Evolutionary conservation across 2,329 filamentous ascomycete species (phyloP), one percentile per base, ranked within the genome.

Genomic region (Epichloe typhina): DNA sequence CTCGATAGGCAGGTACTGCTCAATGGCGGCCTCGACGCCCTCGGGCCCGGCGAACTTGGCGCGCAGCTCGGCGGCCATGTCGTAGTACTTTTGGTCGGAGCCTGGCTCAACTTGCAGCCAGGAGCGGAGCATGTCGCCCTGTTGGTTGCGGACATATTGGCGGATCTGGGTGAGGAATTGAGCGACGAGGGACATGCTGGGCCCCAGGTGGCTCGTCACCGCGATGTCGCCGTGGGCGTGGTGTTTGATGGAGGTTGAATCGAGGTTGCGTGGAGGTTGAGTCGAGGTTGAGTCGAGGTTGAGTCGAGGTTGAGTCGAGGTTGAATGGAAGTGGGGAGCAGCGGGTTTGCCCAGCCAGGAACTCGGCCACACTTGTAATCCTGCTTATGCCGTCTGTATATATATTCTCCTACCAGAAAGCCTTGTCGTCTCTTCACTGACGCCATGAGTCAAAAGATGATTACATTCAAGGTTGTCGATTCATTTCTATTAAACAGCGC

Each of bases 41-140:
- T 76, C 69, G 52, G 67, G 55, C 51, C 65, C 57, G 58, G 55
- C 61, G 60, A 81, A 88, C 33, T 71, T 65, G 36, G 70, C 68
- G 56, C 76, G 80, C 47, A 94, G 72, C 68, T 93, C 86, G 23
- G 69, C 64, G 31, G 80, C 79, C 59, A 94, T 80, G 51, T 79
- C 70, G 55, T 75, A 73, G 65, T 93, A 93, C 49, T 82, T 74
- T 15, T 79, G 72, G 2, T 80, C 72, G 31, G 87, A 76, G 33
- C 79, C 79, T 5, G 86, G 85, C 62, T 91, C 86, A 56, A 93
- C 83, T 54, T 82, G 76, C 13, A 94, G 75, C 72, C 80, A 90
- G 52, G 80, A 73, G 55, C 83, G 76, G 13, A 94, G 74, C 55
- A 76, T 72, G 35, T 72, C 69, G 53, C 83, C 85, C 66, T 90